Evolutionary conservation across 345 rosid species (phyloP), one percentile per base, ranked within the genome.

Genomic region (Linum trigynum): DNA sequence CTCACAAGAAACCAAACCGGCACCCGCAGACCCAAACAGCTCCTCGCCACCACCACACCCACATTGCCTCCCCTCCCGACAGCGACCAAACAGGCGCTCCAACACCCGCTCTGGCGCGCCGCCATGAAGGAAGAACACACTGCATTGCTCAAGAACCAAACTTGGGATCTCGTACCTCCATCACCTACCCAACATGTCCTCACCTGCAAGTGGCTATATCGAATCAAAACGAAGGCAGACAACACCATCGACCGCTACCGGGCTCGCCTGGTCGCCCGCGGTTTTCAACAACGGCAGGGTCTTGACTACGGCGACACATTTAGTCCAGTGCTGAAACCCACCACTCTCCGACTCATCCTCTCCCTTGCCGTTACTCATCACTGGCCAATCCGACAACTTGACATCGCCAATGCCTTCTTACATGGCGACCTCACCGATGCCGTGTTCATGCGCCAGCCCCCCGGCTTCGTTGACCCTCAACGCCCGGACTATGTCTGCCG

Each of bases 61-160:
- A n/a, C n/a, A n/a, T n/a, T n/a, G n/a, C n/a, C n/a, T n/a, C n/a
- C n/a, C n/a, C n/a, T n/a, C n/a, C n/a, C n/a, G n/a, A n/a, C n/a
- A n/a, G n/a, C n/a, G n/a, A n/a, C n/a, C n/a, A n/a, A n/a, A n/a
- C n/a, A n/a, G n/a, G n/a, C n/a, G n/a, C n/a, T n/a, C 4, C 32
- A 65, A 48, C n/a, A n/a, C n/a, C 39, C 67, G 14, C 0, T 37
- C 1, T 65, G 45, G 67, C 43, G 5, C 5, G n/a, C 5, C 2
- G 67, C 45, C 0, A 65, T 65, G 60, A 9, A 1, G 0, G 67
- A 65, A 12, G 67, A 65, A 51, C 50, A 23, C 38, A 41, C 48
- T 36, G 60, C 43, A 10, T 16, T 65, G 10, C 12, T 65, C 1
- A 1, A 3, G 1, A 65, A 65, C 38, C 36, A 55, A 3, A 65